Percentiles rank a stretch among this genome's conserved stretches.
Conservation (phyloP, 2,329 filamentous ascomycete species). For the Gaeumannomyces tritici region DNA sequence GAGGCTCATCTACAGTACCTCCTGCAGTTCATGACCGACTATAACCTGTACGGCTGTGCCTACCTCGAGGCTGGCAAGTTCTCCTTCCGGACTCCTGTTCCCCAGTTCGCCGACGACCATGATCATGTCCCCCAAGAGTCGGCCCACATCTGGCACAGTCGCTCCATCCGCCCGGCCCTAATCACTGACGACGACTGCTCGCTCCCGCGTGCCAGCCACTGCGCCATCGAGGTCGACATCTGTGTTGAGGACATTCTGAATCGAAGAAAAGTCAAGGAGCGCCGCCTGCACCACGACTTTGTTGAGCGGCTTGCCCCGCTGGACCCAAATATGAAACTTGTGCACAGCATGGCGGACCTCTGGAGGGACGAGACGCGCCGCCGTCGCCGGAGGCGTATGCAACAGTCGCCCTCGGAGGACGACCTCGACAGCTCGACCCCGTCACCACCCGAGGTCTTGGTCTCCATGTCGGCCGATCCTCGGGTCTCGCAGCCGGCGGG, state of each 20-base stretch:
- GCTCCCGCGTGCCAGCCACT: constrained; percentile 76
- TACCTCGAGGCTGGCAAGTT: constrained; percentile 68
- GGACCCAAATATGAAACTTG: constrained; percentile 64
- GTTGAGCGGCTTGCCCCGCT: constrained; percentile 59
- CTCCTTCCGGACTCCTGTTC: constrained; percentile 67
- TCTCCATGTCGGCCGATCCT: constrained; percentile 81
- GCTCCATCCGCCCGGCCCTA: constrained; percentile 50
- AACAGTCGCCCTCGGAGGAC: constrained; percentile 33
- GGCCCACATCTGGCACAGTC: constrained; percentile 70
- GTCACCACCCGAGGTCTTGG: constrained; percentile 70
- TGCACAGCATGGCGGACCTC: constrained; percentile 83
- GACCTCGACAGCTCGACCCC: constrained; percentile 57
- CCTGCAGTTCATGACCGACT: constrained; percentile 96
- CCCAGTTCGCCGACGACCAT: constrained; percentile 53
- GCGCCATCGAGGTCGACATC: constrained; percentile 81
- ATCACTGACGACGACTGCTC: constrained; percentile 54
- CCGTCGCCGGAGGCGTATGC: constrained; percentile 64
- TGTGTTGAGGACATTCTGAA: constrained; percentile 85
- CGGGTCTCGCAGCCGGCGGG: constrained; percentile 62
- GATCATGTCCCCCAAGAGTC: constrained; percentile 23
- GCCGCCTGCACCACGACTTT: constrained; percentile 82
- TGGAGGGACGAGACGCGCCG: constrained; percentile 84
- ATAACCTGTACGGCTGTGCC: constrained; percentile 90
- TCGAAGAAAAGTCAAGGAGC: constrained; percentile 60
- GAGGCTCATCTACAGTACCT: constrained; percentile 90